Conservation (phyloP, 371 early-diverging fungal species). For the Lichtheimia hyalospora region DNA sequence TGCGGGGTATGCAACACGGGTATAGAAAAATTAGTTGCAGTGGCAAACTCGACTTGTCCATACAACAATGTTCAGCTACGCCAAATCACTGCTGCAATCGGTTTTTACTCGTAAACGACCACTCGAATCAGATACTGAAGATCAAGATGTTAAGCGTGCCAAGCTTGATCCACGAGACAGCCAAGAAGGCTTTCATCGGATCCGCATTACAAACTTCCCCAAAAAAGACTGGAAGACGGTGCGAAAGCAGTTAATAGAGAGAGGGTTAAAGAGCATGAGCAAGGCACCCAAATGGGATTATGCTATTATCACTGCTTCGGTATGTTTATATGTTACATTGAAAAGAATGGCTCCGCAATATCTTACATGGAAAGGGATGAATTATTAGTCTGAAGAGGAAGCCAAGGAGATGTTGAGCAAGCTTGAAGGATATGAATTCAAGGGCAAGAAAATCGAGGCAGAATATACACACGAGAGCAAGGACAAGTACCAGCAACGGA, state of each 20-base stretch:
- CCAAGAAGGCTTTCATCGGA: neutral
- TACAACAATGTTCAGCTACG: constrained; percentile 6
- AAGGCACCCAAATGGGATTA: constrained; percentile 51
- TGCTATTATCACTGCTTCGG: constrained; percentile 41
- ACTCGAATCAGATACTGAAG: neutral
- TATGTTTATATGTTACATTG: constrained; percentile 13
- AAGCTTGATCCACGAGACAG: neutral
- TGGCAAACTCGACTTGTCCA: too few species aligned
- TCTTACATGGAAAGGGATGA: neutral
- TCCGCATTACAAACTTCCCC: neutral
- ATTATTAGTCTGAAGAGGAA: constrained; percentile 37
- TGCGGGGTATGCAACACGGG: too few species aligned
- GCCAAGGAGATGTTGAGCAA: constrained; percentile 35
- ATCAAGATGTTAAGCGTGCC: neutral
- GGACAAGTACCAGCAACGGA: constrained; percentile 24
- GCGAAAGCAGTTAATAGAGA: neutral
- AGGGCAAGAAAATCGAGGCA: constrained; percentile 29
- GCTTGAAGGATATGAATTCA: constrained; percentile 36
- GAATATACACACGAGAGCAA: constrained; percentile 23
- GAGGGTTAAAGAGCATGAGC: constrained; percentile 3
- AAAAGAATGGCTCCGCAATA: neutral
- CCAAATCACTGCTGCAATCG: constrained; percentile 4
- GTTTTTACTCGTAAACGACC: neutral
- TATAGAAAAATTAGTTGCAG: too few species aligned
- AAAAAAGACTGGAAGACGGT: constrained; percentile 5